Percentiles rank a stretch among this genome's conserved stretches.
Evolutionary conservation across 257 asterid genomes (phyloP).

Genomic region (Linaria vulgaris): DNA sequence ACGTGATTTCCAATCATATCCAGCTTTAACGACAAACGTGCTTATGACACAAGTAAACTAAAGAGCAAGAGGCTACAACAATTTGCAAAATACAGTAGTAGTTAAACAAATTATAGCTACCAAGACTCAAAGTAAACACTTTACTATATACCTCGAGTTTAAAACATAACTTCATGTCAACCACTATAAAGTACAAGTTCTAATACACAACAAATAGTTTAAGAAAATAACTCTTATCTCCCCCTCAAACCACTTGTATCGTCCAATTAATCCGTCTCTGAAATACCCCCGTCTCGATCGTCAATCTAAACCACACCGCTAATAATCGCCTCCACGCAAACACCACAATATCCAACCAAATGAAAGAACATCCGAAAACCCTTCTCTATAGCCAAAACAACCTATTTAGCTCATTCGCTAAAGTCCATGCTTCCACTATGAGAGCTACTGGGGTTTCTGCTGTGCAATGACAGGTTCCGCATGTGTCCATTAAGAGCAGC

Average conservation of each 20-base stretch:
- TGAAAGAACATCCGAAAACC: background rate
- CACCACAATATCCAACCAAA: slow-evolving; percentile 27
- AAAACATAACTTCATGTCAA: slow-evolving; percentile 19
- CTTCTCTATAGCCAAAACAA: background rate
- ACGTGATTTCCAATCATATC: no score
- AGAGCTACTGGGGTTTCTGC: slow-evolving; percentile 74
- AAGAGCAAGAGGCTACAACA: background rate
- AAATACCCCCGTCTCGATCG: background rate
- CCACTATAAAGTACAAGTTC: slow-evolving; percentile 17
- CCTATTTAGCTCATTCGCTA: slow-evolving; percentile 47
- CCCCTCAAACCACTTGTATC: slow-evolving; percentile 23
- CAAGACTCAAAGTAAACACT: slow-evolving; percentile 23
- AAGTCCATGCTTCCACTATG: slow-evolving; percentile 72
- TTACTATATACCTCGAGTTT: slow-evolving; percentile 25
- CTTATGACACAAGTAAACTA: background rate
- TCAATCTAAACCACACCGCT: slow-evolving; percentile 8
- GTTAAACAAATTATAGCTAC: no score
- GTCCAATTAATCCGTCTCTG: slow-evolving; percentile 2
- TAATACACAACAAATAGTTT: slow-evolving; percentile 1
- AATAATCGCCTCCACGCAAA: slow-evolving; percentile 22
- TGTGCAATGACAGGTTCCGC: slow-evolving; percentile 72
- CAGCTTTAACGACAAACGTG: no score
- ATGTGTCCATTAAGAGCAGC: slow-evolving; percentile 51
- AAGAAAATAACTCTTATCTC: slow-evolving; percentile 6
- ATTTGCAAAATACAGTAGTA: background rate